phyloP scores from a whole-genome alignment of 179 eudicot genomes.

The Actinidia chinensis region DNA sequence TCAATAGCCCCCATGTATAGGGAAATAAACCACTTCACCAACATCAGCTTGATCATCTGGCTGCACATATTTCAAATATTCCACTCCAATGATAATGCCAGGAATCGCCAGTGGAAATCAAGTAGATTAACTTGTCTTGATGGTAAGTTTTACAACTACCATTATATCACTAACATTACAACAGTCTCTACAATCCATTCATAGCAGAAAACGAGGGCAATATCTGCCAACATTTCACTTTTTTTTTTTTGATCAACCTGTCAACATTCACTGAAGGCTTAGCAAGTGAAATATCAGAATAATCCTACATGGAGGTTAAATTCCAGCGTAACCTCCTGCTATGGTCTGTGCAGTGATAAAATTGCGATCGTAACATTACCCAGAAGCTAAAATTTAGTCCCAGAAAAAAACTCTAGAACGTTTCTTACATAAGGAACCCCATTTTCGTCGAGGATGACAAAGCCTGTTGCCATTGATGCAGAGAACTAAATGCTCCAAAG shows the following conservation, averaged over 20 bases:
- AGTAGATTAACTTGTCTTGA: neutral
- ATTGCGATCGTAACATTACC: neutral
- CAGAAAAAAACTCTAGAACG: conserved; percentile 16
- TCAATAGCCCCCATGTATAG: conserved; percentile 71
- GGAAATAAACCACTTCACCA: conserved; percentile 83
- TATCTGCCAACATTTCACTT: neutral
- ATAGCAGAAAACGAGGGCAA: neutral
- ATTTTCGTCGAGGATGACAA: conserved; percentile 72
- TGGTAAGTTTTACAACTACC: neutral
- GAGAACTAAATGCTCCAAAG: conserved; percentile 90
- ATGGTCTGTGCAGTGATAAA: neutral
- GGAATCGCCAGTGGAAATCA: neutral
- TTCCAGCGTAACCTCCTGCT: neutral
- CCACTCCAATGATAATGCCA: conserved; percentile 7
- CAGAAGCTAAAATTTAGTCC: neutral
- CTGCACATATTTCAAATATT: conserved; percentile 35
- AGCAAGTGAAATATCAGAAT: neutral
- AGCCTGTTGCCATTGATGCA: conserved; percentile 62
- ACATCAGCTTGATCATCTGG: conserved; percentile 74
- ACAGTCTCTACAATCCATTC: neutral
- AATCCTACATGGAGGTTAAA: conserved; percentile 2
- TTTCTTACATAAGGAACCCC: conserved; percentile 75
- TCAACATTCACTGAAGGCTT: neutral
- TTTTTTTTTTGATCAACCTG: neutral
- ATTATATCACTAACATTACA: neutral